Evolutionary conservation across 371 early-diverging fungal species (phyloP).

Genomic region (Nematocida parisii): DNA sequence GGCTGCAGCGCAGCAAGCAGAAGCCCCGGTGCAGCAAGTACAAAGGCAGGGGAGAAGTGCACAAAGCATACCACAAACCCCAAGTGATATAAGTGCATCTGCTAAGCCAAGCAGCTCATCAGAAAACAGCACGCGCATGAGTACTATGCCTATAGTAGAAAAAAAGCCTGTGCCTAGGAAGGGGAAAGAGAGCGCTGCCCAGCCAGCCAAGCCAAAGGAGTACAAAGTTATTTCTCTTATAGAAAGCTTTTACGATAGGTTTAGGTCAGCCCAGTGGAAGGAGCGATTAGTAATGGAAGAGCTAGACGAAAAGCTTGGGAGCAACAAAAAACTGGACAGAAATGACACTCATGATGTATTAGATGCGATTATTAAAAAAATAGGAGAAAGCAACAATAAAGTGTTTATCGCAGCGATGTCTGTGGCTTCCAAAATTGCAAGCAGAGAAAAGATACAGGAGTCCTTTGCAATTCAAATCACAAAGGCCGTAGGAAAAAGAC

Average conservation of each 20-base stretch:
- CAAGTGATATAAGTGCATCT: neutral
- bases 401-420: conserved; percentile 43
- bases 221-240: neutral
- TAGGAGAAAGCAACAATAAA: conserved; percentile 47
- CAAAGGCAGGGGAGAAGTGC: neutral
- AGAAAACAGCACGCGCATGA: neutral
- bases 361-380: conserved; percentile 2
- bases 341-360: conserved; percentile 30
- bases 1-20: neutral
- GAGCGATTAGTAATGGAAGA: conserved; percentile 55
- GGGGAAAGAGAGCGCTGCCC: neutral
- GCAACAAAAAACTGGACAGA: neutral
- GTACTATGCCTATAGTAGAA: neutral
- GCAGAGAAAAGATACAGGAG: neutral
- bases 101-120: neutral
- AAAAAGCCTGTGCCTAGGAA: neutral
- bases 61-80: neutral
- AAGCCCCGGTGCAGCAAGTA: neutral
- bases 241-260: conserved; percentile 9
- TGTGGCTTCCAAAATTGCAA: conserved; percentile 17
- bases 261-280: conserved; percentile 42
- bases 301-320: conserved; percentile 41
- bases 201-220: neutral
- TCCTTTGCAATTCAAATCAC: neutral
- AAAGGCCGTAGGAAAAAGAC: conserved; percentile 27